phyloP scores from a whole-genome alignment of 352 stramenopile genomes.

The Phytophthora brassicae region DNA sequence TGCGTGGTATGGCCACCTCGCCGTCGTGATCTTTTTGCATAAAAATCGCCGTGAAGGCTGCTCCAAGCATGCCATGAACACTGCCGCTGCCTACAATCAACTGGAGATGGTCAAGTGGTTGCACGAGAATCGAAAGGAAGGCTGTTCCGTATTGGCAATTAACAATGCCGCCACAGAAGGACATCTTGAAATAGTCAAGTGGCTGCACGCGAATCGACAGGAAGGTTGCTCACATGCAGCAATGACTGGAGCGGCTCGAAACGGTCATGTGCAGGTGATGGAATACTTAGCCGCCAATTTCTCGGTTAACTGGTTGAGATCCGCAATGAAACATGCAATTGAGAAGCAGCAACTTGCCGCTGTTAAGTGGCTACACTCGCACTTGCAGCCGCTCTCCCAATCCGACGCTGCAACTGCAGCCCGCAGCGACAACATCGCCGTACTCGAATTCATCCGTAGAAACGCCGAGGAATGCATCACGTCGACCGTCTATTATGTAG shows the following conservation, averaged over 20 bases:
- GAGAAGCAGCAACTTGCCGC: neutral
- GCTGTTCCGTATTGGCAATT: conserved; percentile 4
- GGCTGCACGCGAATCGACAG: conserved; percentile 1
- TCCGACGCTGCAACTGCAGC: neutral
- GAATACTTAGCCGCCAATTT: conserved; percentile 3
- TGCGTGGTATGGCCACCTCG: conserved; percentile 2
- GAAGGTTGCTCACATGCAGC: conserved; percentile 1
- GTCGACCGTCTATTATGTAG: neutral
- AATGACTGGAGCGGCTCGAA: conserved; percentile 4
- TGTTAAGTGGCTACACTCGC: conserved; percentile 2
- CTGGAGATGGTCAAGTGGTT: conserved; percentile 7
- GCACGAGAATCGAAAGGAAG: neutral
- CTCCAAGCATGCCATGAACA: conserved; percentile 13
- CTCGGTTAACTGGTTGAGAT: conserved; percentile 2
- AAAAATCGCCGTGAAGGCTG: conserved; percentile 13
- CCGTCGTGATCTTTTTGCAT: conserved; percentile 12
- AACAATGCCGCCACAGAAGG: neutral
- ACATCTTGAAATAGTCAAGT: conserved; percentile 8
- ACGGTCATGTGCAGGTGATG: conserved; percentile 11
- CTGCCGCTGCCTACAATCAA: conserved; percentile 7
- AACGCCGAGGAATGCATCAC: conserved; percentile 1
- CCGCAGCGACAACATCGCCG: conserved; percentile 2
- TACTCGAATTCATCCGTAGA: conserved; percentile 6
- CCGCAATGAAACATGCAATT: neutral
- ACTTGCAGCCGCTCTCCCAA: neutral